Conservation (phyloP, 768 basidiomycete genomes). For the Lactarius sp. region DNA sequence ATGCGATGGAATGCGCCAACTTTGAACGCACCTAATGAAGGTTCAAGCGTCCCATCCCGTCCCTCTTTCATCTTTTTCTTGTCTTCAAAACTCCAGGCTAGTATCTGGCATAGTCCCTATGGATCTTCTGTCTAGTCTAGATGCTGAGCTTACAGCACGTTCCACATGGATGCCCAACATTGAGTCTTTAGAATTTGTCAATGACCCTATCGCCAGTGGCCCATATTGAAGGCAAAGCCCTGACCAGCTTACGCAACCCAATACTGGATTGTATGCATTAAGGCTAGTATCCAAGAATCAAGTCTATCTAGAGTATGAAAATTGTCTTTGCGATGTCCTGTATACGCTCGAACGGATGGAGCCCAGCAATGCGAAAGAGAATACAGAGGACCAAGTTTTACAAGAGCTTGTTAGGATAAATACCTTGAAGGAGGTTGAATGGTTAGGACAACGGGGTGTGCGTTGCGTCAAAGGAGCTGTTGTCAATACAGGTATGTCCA, state of each 20-base stretch:
- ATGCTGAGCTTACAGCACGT: background rate
- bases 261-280: no score
- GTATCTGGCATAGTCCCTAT: no score
- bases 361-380: background rate
- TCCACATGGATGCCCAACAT: background rate
- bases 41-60: no score
- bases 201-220: background rate
- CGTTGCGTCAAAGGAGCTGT: background rate
- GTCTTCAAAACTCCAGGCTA: no score
- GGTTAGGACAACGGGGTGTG: background rate
- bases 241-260: background rate
- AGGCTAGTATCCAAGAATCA: background rate
- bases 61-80: no score
- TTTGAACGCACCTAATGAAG: no score
- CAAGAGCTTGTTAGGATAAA: constrained; percentile 5
- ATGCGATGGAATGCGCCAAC: no score
- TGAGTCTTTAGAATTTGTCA: background rate
- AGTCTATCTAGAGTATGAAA: background rate
- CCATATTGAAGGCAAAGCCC: background rate
- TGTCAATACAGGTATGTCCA: background rate
- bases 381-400: background rate
- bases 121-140: no score
- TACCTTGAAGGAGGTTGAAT: background rate
- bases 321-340: background rate
- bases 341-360: background rate